Conservation (phyloP, 2,329 filamentous ascomycete species). For the Colletotrichum caudatum region DNA sequence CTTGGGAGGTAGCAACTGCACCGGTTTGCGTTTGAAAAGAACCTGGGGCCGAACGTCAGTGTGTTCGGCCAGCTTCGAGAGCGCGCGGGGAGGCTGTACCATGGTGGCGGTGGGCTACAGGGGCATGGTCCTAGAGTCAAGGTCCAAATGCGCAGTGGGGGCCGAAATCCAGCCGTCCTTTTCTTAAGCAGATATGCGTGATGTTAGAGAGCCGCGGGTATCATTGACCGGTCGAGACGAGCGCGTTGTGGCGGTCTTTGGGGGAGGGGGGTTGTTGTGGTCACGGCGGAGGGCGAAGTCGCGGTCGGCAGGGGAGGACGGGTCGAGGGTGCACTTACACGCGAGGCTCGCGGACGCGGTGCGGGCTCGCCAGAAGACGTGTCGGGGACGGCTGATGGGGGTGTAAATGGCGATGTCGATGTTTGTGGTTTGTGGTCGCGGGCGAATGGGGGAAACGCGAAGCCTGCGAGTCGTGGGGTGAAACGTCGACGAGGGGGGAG, state of each 20-base stretch:
- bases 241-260: slow-evolving; percentile 42
- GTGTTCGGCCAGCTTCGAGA: slow-evolving; percentile 23
- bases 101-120: slow-evolving; percentile 47
- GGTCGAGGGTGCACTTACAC: slow-evolving; percentile 41
- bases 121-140: slow-evolving; percentile 39
- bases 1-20: slow-evolving; percentile 81
- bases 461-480: slow-evolving; percentile 35
- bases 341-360: slow-evolving; percentile 41
- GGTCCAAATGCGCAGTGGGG: slow-evolving; percentile 52
- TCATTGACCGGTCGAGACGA: slow-evolving; percentile 41
- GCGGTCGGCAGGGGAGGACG: slow-evolving; percentile 38
- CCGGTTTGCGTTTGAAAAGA: slow-evolving; percentile 94
- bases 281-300: slow-evolving; percentile 33
- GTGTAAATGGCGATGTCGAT: slow-evolving; percentile 29
- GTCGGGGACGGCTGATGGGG: slow-evolving; percentile 20
- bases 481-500: slow-evolving; percentile 42
- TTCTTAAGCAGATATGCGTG: slow-evolving; percentile 28
- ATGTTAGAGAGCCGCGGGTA: slow-evolving; percentile 6
- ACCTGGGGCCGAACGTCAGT: slow-evolving; percentile 69
- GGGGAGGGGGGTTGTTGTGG: slow-evolving; percentile 26
- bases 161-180: slow-evolving; percentile 54
- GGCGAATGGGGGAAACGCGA: slow-evolving; percentile 30
- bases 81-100: slow-evolving; percentile 47
- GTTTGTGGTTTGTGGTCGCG: slow-evolving; percentile 37
- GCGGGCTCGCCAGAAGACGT: slow-evolving; percentile 40